These are phyloP conservation scores for Pichia sp. DNA, from an alignment of 1,139 yeast species.

Conservation along the genomic window DNA sequence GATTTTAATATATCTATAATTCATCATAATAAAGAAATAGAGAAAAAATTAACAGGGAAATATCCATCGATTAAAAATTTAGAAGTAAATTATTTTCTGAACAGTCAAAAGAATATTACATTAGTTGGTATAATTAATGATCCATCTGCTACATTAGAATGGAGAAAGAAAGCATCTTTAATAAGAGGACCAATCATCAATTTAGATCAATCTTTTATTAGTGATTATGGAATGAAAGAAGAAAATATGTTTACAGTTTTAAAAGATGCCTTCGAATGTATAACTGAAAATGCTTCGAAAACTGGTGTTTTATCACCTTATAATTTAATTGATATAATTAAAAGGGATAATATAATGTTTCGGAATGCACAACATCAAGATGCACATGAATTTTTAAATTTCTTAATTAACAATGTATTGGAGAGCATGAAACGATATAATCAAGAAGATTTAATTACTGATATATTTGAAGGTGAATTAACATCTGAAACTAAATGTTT, in stretches of 20 bases:
- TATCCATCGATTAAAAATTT: constrained; percentile 27
- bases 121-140: constrained; percentile 44
- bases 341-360: constrained; percentile 77
- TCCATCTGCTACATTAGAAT: constrained; percentile 60
- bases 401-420: constrained; percentile 72
- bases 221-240: constrained; percentile 39
- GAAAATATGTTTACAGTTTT: constrained; percentile 64
- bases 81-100: constrained; percentile 24
- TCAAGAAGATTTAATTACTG: constrained; percentile 41
- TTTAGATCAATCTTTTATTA: constrained; percentile 56
- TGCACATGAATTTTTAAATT: constrained; percentile 93
- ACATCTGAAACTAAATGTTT: constrained; percentile 88
- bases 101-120: constrained; percentile 33
- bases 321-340: constrained; percentile 65
- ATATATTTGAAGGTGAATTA: constrained; percentile 75
- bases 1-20: constrained; percentile 1
- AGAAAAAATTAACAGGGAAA: constrained; percentile 14
- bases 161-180: constrained; percentile 73
- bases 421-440: constrained; percentile 35
- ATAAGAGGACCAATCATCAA: constrained; percentile 80
- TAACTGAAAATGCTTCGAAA: constrained; percentile 62
- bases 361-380: constrained; percentile 95
- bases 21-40: constrained; percentile 13
- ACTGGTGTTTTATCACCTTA: constrained; percentile 85
- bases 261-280: constrained; percentile 79